Conservation (phyloP, 1,139 yeast genomes). For the Trichomonascaceae sp. region DNA sequence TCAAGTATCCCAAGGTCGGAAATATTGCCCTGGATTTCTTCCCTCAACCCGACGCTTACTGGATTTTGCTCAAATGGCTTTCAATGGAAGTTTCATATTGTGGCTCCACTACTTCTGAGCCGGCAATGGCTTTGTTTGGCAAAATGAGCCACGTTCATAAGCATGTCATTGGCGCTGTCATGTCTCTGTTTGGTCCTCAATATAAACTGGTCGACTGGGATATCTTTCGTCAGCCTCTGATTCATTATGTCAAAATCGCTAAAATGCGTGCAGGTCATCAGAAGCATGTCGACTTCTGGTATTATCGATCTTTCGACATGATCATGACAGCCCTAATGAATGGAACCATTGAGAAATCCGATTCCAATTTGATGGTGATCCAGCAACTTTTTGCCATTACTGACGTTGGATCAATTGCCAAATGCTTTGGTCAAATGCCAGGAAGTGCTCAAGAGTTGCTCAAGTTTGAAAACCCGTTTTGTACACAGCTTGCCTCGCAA, state of each 20-base stretch:
- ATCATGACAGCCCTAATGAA: background rate
- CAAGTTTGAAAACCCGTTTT: background rate
- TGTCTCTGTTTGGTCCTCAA: background rate
- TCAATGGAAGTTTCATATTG: background rate
- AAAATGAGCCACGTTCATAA: background rate
- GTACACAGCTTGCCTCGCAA: constrained; percentile 2
- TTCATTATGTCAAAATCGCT: background rate
- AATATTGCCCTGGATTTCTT: background rate
- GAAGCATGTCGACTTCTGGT: background rate
- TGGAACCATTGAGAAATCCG: background rate
- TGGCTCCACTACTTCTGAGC: background rate
- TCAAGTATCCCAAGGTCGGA: constrained; percentile 1
- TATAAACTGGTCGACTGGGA: background rate
- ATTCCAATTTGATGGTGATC: background rate
- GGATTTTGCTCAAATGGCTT: constrained; percentile 1
- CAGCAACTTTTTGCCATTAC: background rate
- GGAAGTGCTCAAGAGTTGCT: background rate
- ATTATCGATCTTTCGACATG: background rate
- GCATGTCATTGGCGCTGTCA: background rate
- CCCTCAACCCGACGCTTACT: background rate
- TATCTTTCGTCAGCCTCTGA: background rate
- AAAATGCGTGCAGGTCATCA: background rate
- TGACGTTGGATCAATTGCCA: background rate
- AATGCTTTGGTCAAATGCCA: constrained; percentile 1
- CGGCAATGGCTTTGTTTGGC: background rate